These are phyloP conservation scores for Neltuma alba DNA, from an alignment of 306 rosid species.

Conservation along the genomic window DNA sequence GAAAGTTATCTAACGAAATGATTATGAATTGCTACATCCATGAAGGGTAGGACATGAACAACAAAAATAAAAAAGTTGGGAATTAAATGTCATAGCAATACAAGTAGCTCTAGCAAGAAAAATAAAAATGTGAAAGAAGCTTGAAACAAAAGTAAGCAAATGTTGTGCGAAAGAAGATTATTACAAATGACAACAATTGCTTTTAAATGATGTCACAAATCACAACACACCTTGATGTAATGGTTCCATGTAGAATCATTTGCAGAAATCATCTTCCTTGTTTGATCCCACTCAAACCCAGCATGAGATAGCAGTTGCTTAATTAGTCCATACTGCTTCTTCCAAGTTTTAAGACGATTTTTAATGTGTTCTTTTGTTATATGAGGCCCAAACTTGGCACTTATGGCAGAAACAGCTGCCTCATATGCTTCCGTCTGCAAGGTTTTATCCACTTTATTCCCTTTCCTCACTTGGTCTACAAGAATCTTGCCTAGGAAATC, in stretches of 20 bases:
- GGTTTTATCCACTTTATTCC: constrained; percentile 53
- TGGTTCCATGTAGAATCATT: constrained; percentile 56
- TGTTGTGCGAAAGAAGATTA: background rate
- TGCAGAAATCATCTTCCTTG: constrained; percentile 52
- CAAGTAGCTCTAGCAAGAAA: constrained; percentile 5
- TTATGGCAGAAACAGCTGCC: constrained; percentile 46
- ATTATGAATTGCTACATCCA: background rate
- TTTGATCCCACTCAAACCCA: constrained; percentile 63
- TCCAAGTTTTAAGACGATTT: constrained; percentile 62
- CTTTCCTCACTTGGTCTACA: constrained; percentile 55
- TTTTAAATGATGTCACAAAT: constrained; percentile 7
- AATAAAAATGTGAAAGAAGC: background rate
- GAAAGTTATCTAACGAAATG: background rate
- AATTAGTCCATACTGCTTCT: constrained; percentile 49
- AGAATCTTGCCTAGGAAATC: constrained; percentile 56
- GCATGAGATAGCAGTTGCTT: constrained; percentile 51
- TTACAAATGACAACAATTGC: background rate
- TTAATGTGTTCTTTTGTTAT: constrained; percentile 53
- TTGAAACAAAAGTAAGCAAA: background rate
- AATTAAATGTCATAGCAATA: background rate
- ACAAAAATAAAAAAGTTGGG: background rate
- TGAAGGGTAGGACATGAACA: background rate
- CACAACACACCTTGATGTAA: constrained; percentile 51
- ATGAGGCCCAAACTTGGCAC: constrained; percentile 47
- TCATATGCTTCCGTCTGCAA: constrained; percentile 55